These are phyloP conservation scores for Rhynchosporium secalis DNA, from an alignment of 2,329 filamentous ascomycete genomes.

Conservation along the genomic window DNA sequence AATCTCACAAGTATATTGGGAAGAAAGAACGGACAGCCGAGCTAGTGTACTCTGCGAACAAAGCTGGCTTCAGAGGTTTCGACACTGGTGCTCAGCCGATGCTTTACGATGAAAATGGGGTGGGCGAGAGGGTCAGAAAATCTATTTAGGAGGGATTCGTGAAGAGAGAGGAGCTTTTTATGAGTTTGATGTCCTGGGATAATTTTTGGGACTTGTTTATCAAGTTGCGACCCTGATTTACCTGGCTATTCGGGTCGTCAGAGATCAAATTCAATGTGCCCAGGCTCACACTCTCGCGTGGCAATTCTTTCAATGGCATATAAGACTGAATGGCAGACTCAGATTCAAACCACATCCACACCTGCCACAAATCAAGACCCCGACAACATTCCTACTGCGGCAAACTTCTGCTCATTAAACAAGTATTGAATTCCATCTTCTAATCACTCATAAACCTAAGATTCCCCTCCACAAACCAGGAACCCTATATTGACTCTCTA, in stretches of 20 bases:
- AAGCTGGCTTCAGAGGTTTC: slow-evolving; percentile 68
- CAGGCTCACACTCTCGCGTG: too few species aligned
- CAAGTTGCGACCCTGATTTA: too few species aligned
- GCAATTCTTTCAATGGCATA: not conserved
- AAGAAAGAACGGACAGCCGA: slow-evolving; percentile 58
- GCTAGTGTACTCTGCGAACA: slow-evolving; percentile 68
- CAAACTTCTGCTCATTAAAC: slow-evolving; percentile 56
- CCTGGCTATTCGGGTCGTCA: too few species aligned
- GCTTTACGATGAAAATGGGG: slow-evolving; percentile 73
- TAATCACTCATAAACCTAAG: slow-evolving; percentile 65
- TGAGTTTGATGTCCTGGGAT: slow-evolving; percentile 41
- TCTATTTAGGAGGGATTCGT: slow-evolving; percentile 61
- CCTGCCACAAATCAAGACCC: slow-evolving; percentile 62
- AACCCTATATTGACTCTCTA: slow-evolving; percentile 56
- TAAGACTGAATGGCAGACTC: slow-evolving; percentile 4
- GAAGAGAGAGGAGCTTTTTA: slow-evolving; percentile 61
- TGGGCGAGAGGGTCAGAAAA: slow-evolving; percentile 64
- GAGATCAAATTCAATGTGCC: too few species aligned
- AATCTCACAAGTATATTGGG: too few species aligned
- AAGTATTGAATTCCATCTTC: slow-evolving; percentile 66
- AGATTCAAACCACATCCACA: slow-evolving; percentile 86
- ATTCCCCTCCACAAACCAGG: slow-evolving; percentile 31
- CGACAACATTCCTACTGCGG: slow-evolving; percentile 63
- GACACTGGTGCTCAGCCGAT: slow-evolving; percentile 79
- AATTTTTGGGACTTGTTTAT: too few species aligned